These are phyloP conservation scores for Symbiodinium natans DNA, from an alignment of 73 alveolate species.

Conservation along the genomic window DNA sequence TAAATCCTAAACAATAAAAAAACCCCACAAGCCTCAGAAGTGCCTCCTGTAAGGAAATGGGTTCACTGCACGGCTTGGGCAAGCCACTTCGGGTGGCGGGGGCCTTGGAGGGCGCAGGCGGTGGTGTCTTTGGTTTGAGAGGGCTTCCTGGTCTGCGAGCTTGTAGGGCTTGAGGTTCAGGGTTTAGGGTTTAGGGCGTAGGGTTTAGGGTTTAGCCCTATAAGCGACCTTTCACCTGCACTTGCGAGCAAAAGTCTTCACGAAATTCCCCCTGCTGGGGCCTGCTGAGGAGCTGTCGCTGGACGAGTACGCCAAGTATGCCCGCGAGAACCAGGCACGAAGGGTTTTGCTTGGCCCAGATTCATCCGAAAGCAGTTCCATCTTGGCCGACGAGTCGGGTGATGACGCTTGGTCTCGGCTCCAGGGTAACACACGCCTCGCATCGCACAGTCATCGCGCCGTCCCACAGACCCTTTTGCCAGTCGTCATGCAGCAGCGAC, in stretches of 20 bases:
- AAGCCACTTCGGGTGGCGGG: conserved; percentile 59
- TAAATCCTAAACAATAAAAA: neutral
- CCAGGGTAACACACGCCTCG: too few relatives aligned
- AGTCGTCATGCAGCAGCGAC: neutral
- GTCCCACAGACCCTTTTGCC: too few relatives aligned
- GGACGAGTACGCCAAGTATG: conserved; percentile 52
- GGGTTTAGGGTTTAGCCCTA: neutral
- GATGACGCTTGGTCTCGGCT: too few relatives aligned
- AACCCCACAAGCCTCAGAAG: too few relatives aligned
- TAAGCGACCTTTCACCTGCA: too few relatives aligned
- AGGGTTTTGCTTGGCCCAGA: too few relatives aligned
- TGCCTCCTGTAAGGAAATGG: conserved; percentile 25
- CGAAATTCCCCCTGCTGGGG: neutral
- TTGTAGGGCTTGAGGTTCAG: neutral
- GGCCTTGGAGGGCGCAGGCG: neutral
- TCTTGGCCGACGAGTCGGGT: too few relatives aligned
- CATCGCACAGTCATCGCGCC: too few relatives aligned
- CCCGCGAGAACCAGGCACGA: conserved; percentile 46
- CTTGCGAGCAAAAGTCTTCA: too few relatives aligned
- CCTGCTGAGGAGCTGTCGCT: conserved; percentile 34
- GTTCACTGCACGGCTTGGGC: conserved; percentile 57
- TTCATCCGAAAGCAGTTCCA: too few relatives aligned
- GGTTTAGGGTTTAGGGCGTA: neutral
- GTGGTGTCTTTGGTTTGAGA: neutral
- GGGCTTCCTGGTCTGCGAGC: neutral